These are phyloP conservation scores for Andrographis paniculata DNA, from an alignment of 305 asterid species.

Conservation along the genomic window DNA sequence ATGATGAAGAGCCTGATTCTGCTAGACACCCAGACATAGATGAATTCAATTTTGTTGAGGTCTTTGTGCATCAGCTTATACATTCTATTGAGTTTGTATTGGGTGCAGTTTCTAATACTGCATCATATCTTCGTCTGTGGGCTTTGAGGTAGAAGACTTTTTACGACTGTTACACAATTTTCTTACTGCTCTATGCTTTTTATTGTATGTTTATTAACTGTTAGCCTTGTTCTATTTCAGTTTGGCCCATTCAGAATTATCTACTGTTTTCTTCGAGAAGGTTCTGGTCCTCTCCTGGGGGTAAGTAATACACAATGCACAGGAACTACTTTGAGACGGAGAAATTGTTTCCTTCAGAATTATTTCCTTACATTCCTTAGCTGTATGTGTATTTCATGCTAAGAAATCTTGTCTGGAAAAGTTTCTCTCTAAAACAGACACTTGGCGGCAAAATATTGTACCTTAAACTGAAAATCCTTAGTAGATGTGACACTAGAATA, in stretches of 20 bases:
- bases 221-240: conserved; percentile 40
- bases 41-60: conserved; percentile 89
- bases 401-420: not conserved
- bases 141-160: conserved; percentile 66
- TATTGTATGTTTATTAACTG: conserved; percentile 11
- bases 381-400: not conserved
- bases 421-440: not conserved
- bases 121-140: conserved; percentile 96
- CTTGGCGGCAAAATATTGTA: too few species aligned
- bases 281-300: conserved; percentile 96
- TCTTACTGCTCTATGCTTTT: conserved; percentile 11
- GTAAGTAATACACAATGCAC: conserved; percentile 36
- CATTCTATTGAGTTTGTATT: conserved; percentile 95
- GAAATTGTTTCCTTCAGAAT: not conserved
- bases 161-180: conserved; percentile 6
- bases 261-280: conserved; percentile 94
- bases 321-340: not conserved
- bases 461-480: too few species aligned
- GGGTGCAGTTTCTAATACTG: conserved; percentile 97
- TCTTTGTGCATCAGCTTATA: conserved; percentile 98
- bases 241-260: conserved; percentile 95
- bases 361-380: not conserved
- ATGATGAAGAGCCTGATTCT: conserved; percentile 79
- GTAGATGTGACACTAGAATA: too few species aligned
- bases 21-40: conserved; percentile 61